Base-by-base conservation (phyloP, 495 filamentous ascomycete genomes). In the Pyrenopolyporus hunteri region DNA sequence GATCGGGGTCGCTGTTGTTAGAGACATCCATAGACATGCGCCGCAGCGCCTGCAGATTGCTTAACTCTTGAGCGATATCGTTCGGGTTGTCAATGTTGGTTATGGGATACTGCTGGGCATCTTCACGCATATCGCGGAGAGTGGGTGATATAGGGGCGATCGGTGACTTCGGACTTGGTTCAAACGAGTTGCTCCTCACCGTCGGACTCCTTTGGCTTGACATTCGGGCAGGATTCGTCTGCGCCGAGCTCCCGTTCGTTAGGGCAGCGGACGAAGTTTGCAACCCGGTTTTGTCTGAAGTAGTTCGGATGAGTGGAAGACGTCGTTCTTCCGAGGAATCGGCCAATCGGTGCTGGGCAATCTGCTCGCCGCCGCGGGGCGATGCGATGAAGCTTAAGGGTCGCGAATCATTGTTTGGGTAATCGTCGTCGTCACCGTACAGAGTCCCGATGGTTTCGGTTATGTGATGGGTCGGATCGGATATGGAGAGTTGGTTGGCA, bases 11-110 rank as follows among this genome's bases (percentile, higher is more conserved):
- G 50, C 84, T 86, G n/a, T 88, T 85, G 33, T 88, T 89, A 49
- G 90, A 89, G 10, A 96, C 94, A 74, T 97, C 93, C 95, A 99
- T 98, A 11, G 94, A 98, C 90, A 99, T 93, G 53, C 94, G 88
- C 59, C 94, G 87, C 55, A 99, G 84, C 9, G 95, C 94, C 67
- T 97, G 93, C 46, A 99, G 75, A 70, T 98, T 99, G 74, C 88
- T 96, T 39, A 98, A 76, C 76, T 99, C 94, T 70, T 98, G 92
- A 25, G 91, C 92, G 13, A 99, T 91, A 56, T 93, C 93, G 43
- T 89, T 91, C 9, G 95, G 89, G 66, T 93, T 86, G 78, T 97
- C 92, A 59, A 97, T 92, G 69, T 96, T 88, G 63, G 91, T 91
- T 26, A 97, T 80, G 49, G 93, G 91, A 66, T 93, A 96, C 28